phyloP scores from a whole-genome alignment of 306 rosid genomes.

The Vigna reflexopilosa region DNA sequence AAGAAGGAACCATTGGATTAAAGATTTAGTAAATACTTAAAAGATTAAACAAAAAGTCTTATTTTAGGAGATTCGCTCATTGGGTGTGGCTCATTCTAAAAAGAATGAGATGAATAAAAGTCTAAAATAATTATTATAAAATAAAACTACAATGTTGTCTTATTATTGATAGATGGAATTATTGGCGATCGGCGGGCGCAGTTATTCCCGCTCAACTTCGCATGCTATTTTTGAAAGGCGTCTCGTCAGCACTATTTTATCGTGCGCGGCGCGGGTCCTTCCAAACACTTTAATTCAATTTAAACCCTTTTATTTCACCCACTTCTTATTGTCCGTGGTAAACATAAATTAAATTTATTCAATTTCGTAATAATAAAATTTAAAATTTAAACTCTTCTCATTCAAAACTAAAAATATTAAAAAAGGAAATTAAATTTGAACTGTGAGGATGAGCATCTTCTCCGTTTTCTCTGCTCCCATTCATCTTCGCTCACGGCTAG shows the following conservation, averaged over 20 bases:
- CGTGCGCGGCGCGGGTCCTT: slow-evolving; percentile 49
- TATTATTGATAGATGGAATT: not conserved
- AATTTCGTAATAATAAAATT: not conserved
- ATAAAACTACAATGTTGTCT: not conserved
- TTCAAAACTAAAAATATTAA: not conserved
- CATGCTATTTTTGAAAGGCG: slow-evolving; percentile 49
- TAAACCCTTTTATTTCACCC: slow-evolving; percentile 36
- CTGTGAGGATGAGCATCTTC: slow-evolving; percentile 30
- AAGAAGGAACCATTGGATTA: too few relatives aligned
- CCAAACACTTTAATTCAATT: slow-evolving; percentile 11
- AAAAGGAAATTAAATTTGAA: slow-evolving; percentile 42
- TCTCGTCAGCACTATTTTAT: slow-evolving; percentile 20
- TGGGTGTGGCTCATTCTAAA: not conserved
- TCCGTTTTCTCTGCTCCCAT: slow-evolving; percentile 8
- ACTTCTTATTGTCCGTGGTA: slow-evolving; percentile 60
- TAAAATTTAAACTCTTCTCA: not conserved
- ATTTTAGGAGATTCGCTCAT: too few relatives aligned
- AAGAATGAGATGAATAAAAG: not conserved
- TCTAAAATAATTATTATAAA: not conserved
- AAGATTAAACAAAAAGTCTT: too few relatives aligned
- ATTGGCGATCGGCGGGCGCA: slow-evolving; percentile 50
- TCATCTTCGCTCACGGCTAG: slow-evolving; percentile 59
- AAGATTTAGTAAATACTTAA: too few relatives aligned
- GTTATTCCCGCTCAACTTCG: slow-evolving; percentile 88
- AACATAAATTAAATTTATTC: slow-evolving; percentile 16